Conservation (phyloP, 371 early-diverging fungal species). For the Batrachochytrium dendrobatidis region DNA sequence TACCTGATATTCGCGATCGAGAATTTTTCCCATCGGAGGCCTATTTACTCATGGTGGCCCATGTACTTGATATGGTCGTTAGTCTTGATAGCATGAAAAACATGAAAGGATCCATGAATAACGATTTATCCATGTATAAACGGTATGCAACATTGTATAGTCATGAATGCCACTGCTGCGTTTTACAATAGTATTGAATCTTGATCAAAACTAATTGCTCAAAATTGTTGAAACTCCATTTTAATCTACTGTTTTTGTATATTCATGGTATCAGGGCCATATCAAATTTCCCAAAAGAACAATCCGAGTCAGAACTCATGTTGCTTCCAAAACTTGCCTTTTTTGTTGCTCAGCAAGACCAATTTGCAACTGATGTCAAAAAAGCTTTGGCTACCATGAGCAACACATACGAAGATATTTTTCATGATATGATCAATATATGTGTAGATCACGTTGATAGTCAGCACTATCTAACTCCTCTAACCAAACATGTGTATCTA, state of each 20-base stretch:
- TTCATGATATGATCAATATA: conserved; percentile 31
- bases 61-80: conserved; percentile 36
- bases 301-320: conserved; percentile 7
- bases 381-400: conserved; percentile 18
- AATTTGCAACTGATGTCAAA: conserved; percentile 32
- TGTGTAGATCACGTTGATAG: conserved; percentile 27
- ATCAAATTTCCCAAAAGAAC: conserved; percentile 18
- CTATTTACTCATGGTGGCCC: conserved; percentile 27
- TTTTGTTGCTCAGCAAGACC: conserved; percentile 41
- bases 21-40: conserved; percentile 20
- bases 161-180: too few species aligned
- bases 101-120: conserved; percentile 45
- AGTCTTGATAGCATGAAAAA: conserved; percentile 44
- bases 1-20: conserved; percentile 19
- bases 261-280: conserved; percentile 15
- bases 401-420: conserved; percentile 29
- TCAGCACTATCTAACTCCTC: conserved; percentile 18
- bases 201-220: too few species aligned
- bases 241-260: too few species aligned
- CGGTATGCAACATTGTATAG: conserved; percentile 13
- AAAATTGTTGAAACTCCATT: too few species aligned
- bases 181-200: too few species aligned
- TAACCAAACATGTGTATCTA: conserved; percentile 23
- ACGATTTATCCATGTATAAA: conserved; percentile 47
- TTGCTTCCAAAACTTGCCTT: conserved; percentile 23